Evolutionary conservation across 805 yeast genomes (phyloP).

Genomic region (Hanseniaspora jakobsenii): DNA sequence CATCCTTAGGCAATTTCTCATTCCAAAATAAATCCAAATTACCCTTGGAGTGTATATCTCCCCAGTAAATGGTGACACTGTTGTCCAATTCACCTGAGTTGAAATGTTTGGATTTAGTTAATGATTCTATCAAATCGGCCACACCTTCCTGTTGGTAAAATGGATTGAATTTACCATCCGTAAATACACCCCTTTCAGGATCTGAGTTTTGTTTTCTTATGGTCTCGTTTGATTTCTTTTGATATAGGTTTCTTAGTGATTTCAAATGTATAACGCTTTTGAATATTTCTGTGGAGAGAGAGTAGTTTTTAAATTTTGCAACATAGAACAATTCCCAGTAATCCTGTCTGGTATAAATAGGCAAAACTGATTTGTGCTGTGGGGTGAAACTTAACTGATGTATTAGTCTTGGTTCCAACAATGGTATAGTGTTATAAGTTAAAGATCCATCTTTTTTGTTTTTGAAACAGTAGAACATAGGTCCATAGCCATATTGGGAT

Average conservation of each 20-base stretch:
- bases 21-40: constrained; percentile 58
- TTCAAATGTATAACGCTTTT: constrained; percentile 64
- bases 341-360: constrained; percentile 65
- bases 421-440: constrained; percentile 73
- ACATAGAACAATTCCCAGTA: constrained; percentile 87
- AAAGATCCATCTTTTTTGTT: constrained; percentile 86
- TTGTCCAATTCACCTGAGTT: constrained; percentile 56
- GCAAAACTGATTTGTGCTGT: constrained; percentile 83
- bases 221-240: constrained; percentile 46
- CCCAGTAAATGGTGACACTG: constrained; percentile 48
- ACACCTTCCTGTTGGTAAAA: constrained; percentile 84
- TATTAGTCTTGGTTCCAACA: constrained; percentile 38
- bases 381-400: constrained; percentile 53
- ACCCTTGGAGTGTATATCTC: constrained; percentile 77
- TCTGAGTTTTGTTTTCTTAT: constrained; percentile 51
- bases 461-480: constrained; percentile 72
- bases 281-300: constrained; percentile 59
- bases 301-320: constrained; percentile 50
- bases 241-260: constrained; percentile 54
- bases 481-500: constrained; percentile 51
- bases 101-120: constrained; percentile 18
- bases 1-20: constrained; percentile 26
- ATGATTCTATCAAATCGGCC: constrained; percentile 49
- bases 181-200: constrained; percentile 64
- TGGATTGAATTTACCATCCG: constrained; percentile 77